These are phyloP conservation scores for Trypanosoma platydactyli DNA, from an alignment of 208 protist genomes.

Conservation along the genomic window DNA sequence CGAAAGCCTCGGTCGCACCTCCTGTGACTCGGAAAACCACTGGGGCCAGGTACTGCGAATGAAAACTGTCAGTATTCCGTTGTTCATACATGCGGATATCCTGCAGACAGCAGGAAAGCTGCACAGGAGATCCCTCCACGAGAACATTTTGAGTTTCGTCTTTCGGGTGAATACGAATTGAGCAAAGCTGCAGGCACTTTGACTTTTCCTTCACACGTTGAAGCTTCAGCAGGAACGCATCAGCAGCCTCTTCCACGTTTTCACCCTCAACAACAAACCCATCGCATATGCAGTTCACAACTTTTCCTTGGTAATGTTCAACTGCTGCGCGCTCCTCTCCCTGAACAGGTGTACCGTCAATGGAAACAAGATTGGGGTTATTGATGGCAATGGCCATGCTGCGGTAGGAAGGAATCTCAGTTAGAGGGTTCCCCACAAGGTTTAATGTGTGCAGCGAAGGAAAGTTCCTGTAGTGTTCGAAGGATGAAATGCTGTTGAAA, in stretches of 20 bases:
- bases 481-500: constrained; percentile 92
- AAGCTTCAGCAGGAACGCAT: constrained; percentile 84
- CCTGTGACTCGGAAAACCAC: constrained; percentile 89
- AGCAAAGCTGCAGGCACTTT: constrained; percentile 79
- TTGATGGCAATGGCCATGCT: constrained; percentile 92
- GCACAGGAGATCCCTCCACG: constrained; percentile 80
- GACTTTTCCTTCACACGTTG: constrained; percentile 71
- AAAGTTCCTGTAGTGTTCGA: constrained; percentile 81
- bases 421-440: constrained; percentile 90
- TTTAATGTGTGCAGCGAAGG: constrained; percentile 91
- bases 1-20: constrained; percentile 89
- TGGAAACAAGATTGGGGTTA: constrained; percentile 71
- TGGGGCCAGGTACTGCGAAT: constrained; percentile 84
- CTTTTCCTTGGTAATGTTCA: constrained; percentile 88
- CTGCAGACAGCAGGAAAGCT: constrained; percentile 89
- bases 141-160: constrained; percentile 61
- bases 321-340: constrained; percentile 84
- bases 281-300: constrained; percentile 87
- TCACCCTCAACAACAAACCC: constrained; percentile 90
- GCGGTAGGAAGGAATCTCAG: constrained; percentile 82
- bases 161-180: constrained; percentile 73
- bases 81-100: constrained; percentile 82
- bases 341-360: constrained; percentile 86
- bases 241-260: constrained; percentile 75
- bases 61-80: constrained; percentile 81